Evolutionary conservation across 768 basidiomycete genomes (phyloP).

Genomic region (Phaeotremella skinneri): DNA sequence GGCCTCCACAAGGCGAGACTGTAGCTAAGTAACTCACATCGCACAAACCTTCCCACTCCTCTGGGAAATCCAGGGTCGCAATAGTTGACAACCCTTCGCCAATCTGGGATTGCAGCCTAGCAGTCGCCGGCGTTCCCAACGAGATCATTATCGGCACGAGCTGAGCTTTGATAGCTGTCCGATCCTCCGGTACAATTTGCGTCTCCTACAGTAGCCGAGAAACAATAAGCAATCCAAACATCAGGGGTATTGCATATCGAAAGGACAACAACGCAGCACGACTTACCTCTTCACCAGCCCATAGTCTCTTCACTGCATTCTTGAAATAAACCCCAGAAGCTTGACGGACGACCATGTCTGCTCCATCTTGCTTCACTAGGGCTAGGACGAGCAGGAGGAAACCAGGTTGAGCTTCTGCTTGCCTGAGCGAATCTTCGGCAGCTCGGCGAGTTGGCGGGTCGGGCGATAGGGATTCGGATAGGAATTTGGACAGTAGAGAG

Average conservation of each 20-base stretch:
- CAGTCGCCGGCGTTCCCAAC: constrained; percentile 64
- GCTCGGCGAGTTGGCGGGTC: constrained; percentile 69
- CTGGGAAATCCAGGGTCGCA: constrained; percentile 87
- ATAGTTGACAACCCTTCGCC: constrained; percentile 91
- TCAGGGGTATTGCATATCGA: neutral
- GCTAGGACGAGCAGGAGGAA: constrained; percentile 76
- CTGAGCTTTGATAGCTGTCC: constrained; percentile 66
- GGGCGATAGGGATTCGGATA: constrained; percentile 67
- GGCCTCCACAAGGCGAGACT: neutral
- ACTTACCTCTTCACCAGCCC: constrained; percentile 71
- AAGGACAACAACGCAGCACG: constrained; percentile 6
- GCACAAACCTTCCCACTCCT: constrained; percentile 80
- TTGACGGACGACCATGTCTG: constrained; percentile 66
- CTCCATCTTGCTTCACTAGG: constrained; percentile 64
- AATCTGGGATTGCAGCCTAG: constrained; percentile 64
- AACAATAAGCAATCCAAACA: neutral
- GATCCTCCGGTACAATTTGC: constrained; percentile 65
- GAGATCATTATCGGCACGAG: constrained; percentile 90
- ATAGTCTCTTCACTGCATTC: constrained; percentile 79
- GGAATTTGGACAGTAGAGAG: constrained; percentile 37
- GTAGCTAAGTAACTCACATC: constrained; percentile 62
- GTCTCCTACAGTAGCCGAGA: constrained; percentile 27
- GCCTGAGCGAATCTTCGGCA: constrained; percentile 73
- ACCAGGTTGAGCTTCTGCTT: constrained; percentile 67
- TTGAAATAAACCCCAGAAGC: constrained; percentile 89